phyloP scores from a whole-genome alignment of 1,139 yeast species.

The Blastobotrys apis region DNA sequence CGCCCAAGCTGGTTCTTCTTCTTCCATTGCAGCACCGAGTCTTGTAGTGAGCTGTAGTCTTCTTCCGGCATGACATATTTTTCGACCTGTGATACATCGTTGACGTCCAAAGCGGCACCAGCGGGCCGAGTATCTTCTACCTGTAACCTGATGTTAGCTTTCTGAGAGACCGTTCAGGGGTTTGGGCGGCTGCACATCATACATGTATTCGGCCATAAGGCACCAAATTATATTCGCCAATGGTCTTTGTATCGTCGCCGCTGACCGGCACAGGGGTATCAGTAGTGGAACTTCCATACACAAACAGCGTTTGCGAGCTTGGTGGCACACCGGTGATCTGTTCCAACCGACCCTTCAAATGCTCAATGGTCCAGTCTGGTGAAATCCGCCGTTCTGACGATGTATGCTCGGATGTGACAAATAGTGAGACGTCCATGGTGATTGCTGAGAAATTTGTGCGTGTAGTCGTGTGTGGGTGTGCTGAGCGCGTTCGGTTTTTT shows the following conservation, averaged over 20 bases:
- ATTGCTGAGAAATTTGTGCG: neutral
- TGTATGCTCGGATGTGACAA: slow-evolving; percentile 60
- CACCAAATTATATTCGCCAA: slow-evolving; percentile 25
- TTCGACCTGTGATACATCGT: slow-evolving; percentile 37
- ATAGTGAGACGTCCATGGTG: slow-evolving; percentile 41
- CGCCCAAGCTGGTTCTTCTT: slow-evolving; percentile 61
- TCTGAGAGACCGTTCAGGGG: no score
- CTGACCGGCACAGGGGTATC: slow-evolving; percentile 33
- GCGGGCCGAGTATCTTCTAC: slow-evolving; percentile 38
- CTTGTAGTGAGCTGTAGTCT: slow-evolving; percentile 57
- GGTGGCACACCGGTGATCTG: slow-evolving; percentile 78
- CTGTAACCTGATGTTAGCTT: neutral
- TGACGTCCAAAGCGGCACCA: slow-evolving; percentile 32
- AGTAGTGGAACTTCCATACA: slow-evolving; percentile 45
- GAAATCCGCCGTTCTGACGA: slow-evolving; percentile 69
- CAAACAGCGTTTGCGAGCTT: slow-evolving; percentile 48
- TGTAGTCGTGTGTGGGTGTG: no score
- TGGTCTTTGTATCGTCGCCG: slow-evolving; percentile 22
- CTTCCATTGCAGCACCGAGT: slow-evolving; percentile 77
- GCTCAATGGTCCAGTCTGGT: slow-evolving; percentile 55
- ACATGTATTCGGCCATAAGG: slow-evolving; percentile 35
- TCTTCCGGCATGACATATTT: slow-evolving; percentile 57
- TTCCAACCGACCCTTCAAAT: slow-evolving; percentile 58
- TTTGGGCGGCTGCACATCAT: neutral
- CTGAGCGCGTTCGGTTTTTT: no score